Base-by-base conservation (phyloP, 129 eudicot species). In the Flaveria ramosissima region DNA sequence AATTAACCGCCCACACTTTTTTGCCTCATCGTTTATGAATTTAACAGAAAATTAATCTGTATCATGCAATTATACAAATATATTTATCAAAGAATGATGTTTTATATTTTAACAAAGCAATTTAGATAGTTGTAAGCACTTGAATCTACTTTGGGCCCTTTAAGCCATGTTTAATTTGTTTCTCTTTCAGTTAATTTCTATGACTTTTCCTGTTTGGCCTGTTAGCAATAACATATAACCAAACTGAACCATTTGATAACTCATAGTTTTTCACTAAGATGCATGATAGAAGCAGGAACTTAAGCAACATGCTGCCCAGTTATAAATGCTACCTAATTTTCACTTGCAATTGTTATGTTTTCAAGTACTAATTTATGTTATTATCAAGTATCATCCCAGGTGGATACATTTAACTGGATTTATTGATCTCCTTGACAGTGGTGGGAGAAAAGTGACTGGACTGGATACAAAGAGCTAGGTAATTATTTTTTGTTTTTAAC, bases 381-480 rank as follows among this genome's bases (percentile, higher is more conserved):
- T 83, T 79, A 74, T 79, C n/a, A 83, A 88, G 93, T 71, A 89
- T 81, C 88, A 89, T 89, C 92, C 91, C 88, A 89, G 96, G 96
- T 89, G 84, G 87, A 85, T 89, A 81, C 85, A 77, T 89, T 89
- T 87, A 89, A 85, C 84, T 88, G 96, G 93, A 88, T 92, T 92
- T 89, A 71, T 89, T 92, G 77, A 84, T 92, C 88, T 90, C 88
- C 89, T 92, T 90, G 93, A 83, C 96, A 92, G 96, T 92, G 98
- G 96, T 92, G 98, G 98, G 98, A 92, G 92, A 92, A 92, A 84
- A 92, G 98, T 92, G 98, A 92, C 75, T 89, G 94, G 96, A 92
- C 93, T 47, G 94, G 96, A 83, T 92, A 92, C 84, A 92, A 92
- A 82, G 98, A 92, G 86, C 93, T 92, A 84, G 98, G 98, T 92